phyloP scores from a whole-genome alignment of 2,329 filamentous ascomycete genomes.

The Hypoxylon sp. region DNA sequence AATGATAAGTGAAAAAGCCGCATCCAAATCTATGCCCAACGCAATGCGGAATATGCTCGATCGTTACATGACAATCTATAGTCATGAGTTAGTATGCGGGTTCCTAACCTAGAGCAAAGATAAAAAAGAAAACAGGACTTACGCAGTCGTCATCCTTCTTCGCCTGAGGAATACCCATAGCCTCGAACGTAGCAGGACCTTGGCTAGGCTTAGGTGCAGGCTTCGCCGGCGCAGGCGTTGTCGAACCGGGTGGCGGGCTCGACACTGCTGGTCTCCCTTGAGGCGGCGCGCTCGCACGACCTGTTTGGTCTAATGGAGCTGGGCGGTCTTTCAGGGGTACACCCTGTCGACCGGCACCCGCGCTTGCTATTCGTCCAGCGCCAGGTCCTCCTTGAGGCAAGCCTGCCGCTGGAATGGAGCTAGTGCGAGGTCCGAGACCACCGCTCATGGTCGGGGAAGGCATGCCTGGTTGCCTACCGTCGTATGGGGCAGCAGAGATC shows the following conservation, averaged over 20 bases:
- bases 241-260: constrained; percentile 51
- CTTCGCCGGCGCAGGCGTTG: constrained; percentile 56
- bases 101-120: background rate
- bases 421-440: constrained; percentile 47
- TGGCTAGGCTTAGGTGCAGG: constrained; percentile 68
- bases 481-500: constrained; percentile 53
- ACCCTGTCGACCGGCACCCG: constrained; percentile 43
- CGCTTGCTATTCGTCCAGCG: constrained; percentile 43
- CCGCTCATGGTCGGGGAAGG: constrained; percentile 51
- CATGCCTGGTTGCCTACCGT: constrained; percentile 47
- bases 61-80: constrained; percentile 44
- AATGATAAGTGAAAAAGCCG: constrained; percentile 39
- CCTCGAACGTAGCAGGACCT: constrained; percentile 95
- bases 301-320: constrained; percentile 46
- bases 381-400: constrained; percentile 51
- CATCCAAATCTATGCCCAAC: constrained; percentile 20
- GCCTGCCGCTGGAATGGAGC: constrained; percentile 50
- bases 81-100: constrained; percentile 19
- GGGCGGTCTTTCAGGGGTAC: constrained; percentile 50
- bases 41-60: constrained; percentile 3
- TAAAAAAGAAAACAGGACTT: constrained; percentile 58
- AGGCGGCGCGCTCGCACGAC: constrained; percentile 57
- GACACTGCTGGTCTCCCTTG: constrained; percentile 43
- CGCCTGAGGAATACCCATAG: constrained; percentile 92
- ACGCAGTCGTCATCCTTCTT: constrained; percentile 94